Base-by-base conservation (phyloP, 768 basidiomycete species). In the Hortiboletus campestris region DNA sequence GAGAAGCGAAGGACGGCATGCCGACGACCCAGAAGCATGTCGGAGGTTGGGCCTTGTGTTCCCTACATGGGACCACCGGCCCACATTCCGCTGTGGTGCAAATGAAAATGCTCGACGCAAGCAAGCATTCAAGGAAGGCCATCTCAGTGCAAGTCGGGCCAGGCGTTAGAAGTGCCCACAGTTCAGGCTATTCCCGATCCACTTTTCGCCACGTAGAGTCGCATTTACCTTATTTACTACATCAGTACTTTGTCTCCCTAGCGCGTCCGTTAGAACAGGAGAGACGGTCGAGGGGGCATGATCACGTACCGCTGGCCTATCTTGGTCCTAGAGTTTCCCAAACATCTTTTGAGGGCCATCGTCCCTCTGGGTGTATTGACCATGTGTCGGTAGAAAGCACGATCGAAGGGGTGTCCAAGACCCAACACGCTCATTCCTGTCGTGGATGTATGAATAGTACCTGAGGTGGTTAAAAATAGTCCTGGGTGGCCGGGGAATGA, bases 1-100 rank as follows among this genome's bases (percentile, higher is more conserved):
- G 46, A 35, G 61, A 60, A 67, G 54, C 62, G 28, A 54, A 34
- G 46, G 35, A 51, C 19, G 42, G 50, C 53, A 34, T 22, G 22
- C 6, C 25, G 29, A 39, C 35, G 39, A 47, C 43, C 49, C 28
- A 40, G 55, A 39, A 34, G 29, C 32, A 20, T n/a, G 19, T 55
- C 22, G 28, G 44, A n/a, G 14, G 25, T 35, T 49, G 35, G 43
- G 40, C 35, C 19, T 41, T 20, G 32, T 10, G 17, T 36, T 43
- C 42, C 55, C 46, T 43, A 43, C 52, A 25, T 39, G 28, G 41
- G 41, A 35, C 51, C 19, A 14, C 19, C 35, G 20, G 6, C 31
- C 50, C 14, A 49, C 13, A 10, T 29, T 32, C 35, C 45, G 32
- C 34, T 32, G 9, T 11, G n/a, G 32, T 22, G 39, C 20, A 44